These are phyloP conservation scores for Chloropicon primus DNA, from an alignment of 139 green algal genomes.

Conservation along the genomic window DNA sequence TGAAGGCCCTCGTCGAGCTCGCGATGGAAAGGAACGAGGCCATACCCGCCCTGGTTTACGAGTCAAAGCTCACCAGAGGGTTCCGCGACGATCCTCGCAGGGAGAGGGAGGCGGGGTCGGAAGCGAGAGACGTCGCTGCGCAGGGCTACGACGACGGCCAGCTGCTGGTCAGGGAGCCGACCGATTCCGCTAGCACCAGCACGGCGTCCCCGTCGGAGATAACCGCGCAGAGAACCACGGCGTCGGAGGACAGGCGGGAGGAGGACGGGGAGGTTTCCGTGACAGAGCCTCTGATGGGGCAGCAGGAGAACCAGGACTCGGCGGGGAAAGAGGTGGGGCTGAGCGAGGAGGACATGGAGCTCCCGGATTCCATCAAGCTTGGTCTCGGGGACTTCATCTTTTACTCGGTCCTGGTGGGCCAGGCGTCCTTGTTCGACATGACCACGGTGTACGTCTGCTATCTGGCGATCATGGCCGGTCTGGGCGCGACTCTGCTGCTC, in stretches of 20 bases:
- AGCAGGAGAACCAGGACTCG: not conserved
- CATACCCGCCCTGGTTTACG: constrained; percentile 89
- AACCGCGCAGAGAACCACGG: not conserved
- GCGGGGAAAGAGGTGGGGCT: not conserved
- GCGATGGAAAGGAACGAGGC: constrained; percentile 73
- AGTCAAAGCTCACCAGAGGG: constrained; percentile 41
- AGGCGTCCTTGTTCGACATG: constrained; percentile 89
- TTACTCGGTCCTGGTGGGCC: constrained; percentile 70
- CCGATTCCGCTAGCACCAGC: not conserved
- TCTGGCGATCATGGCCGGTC: constrained; percentile 56
- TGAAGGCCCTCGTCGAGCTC: constrained; percentile 78
- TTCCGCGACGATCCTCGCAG: not conserved
- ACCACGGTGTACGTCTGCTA: constrained; percentile 68
- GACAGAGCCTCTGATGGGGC: not conserved
- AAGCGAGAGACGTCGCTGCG: not conserved
- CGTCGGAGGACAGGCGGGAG: not conserved
- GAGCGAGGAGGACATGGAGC: not conserved
- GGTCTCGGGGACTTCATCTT: constrained; percentile 98
- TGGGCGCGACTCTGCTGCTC: constrained; percentile 65
- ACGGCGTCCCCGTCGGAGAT: not conserved
- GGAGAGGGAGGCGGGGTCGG: not conserved
- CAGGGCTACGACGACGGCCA: constrained; percentile 5
- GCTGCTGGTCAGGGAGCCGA: not conserved
- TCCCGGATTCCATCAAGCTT: constrained; percentile 67
- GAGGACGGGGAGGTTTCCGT: not conserved